These are phyloP conservation scores for Protomyces lactucae-debilis DNA, from an alignment of 1,139 yeast genomes.

Conservation along the genomic window DNA sequence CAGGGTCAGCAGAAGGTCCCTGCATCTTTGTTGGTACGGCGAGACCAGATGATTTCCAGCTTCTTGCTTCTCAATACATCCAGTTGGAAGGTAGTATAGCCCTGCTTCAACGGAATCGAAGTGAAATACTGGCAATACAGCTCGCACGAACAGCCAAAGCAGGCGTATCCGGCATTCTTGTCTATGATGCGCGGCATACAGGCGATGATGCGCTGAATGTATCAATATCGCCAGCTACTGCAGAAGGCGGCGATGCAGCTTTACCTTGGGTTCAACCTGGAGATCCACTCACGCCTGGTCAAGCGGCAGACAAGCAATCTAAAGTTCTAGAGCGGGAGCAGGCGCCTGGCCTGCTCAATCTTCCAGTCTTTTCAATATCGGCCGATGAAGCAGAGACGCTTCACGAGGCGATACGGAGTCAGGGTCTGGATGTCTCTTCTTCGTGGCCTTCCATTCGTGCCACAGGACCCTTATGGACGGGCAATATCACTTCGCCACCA, in stretches of 20 bases:
- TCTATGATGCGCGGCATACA: conserved; percentile 40
- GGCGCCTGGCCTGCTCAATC: conserved; percentile 56
- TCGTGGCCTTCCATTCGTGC: conserved; percentile 30
- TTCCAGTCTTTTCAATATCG: conserved; percentile 74
- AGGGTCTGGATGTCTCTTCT: conserved; percentile 46
- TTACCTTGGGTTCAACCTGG: conserved; percentile 66
- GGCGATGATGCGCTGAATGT: conserved; percentile 35
- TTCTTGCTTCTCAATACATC: conserved; percentile 43
- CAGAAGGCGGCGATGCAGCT: conserved; percentile 63
- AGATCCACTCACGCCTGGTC: conserved; percentile 74
- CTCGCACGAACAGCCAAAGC: conserved; percentile 49
- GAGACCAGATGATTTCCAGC: conserved; percentile 51
- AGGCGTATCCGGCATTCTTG: conserved; percentile 55
- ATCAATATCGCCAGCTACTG: conserved; percentile 44
- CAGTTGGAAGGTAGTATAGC: conserved; percentile 48
- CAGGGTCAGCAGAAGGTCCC: conserved; percentile 54
- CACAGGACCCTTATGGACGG: conserved; percentile 22
- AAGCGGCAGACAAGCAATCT: conserved; percentile 48
- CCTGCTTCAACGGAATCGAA: conserved; percentile 55
- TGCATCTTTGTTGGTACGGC: conserved; percentile 65
- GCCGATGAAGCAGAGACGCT: conserved; percentile 60
- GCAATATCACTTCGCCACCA: conserved; percentile 41
- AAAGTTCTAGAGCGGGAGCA: conserved; percentile 44
- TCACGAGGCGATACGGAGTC: conserved; percentile 46
- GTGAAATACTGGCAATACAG: conserved; percentile 50